phyloP scores from a whole-genome alignment of 139 green algal species.

The Chlamydomonas eustigma region DNA sequence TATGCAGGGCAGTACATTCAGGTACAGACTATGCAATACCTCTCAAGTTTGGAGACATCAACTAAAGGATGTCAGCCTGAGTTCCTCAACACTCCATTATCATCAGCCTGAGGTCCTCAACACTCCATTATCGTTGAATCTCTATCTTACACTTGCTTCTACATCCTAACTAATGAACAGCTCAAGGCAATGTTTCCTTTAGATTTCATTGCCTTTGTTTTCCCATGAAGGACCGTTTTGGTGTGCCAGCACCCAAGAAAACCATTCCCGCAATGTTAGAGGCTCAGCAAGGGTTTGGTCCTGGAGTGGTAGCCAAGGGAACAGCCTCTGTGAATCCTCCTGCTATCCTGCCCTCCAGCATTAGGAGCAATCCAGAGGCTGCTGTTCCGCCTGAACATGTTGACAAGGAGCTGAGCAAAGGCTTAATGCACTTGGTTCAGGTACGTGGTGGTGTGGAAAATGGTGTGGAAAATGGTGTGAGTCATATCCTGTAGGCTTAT shows the following conservation, averaged over 20 bases:
- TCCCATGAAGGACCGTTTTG: conserved; percentile 13
- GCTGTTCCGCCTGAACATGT: conserved; percentile 24
- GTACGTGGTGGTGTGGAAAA: not conserved
- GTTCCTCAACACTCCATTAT: too few relatives aligned
- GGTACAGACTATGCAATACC: too few relatives aligned
- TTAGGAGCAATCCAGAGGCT: conserved; percentile 29
- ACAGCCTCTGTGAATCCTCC: not conserved
- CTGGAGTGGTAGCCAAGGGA: not conserved
- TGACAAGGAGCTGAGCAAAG: conserved; percentile 14
- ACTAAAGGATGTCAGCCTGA: too few relatives aligned
- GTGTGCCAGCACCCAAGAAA: not conserved
- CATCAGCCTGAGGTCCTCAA: too few relatives aligned
- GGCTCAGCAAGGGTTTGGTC: not conserved
- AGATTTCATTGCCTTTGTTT: too few relatives aligned
- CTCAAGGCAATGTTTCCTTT: too few relatives aligned
- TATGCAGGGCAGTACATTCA: not conserved
- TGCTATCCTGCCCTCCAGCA: conserved; percentile 31
- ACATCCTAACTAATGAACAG: too few relatives aligned
- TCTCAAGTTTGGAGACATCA: too few relatives aligned
- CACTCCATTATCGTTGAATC: too few relatives aligned
- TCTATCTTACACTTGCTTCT: too few relatives aligned
- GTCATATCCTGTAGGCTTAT: too few relatives aligned
- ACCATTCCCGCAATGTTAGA: not conserved
- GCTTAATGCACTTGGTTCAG: conserved; percentile 4
- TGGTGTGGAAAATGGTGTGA: too few relatives aligned